Conservation (phyloP, 805 yeast genomes). For the Teunomyces gatunensis region DNA sequence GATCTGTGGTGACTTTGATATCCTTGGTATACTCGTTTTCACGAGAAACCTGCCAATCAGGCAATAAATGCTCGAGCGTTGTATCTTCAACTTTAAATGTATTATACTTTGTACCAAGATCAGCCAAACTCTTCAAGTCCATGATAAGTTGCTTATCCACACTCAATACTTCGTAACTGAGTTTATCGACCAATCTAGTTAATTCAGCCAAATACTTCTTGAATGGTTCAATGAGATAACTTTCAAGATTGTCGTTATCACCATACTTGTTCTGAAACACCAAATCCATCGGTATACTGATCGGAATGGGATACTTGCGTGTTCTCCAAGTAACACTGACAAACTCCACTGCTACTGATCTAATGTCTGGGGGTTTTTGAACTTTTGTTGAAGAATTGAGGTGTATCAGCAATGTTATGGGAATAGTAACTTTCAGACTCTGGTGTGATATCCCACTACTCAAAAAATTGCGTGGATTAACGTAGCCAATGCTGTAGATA, state of each 20-base stretch:
- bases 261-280: slow-evolving; percentile 21
- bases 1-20: slow-evolving; percentile 9
- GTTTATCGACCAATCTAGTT: slow-evolving; percentile 11
- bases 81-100: slow-evolving; percentile 15
- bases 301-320: slow-evolving; percentile 34
- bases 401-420: slow-evolving; percentile 7
- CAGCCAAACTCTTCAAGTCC: slow-evolving; percentile 27
- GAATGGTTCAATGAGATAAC: slow-evolving; percentile 20
- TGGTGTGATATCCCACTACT: neutral
- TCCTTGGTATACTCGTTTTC: slow-evolving; percentile 2
- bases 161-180: slow-evolving; percentile 18
- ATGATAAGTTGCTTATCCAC: slow-evolving; percentile 18
- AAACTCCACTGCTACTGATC: slow-evolving; percentile 23
- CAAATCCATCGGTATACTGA: slow-evolving; percentile 35
- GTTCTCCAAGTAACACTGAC: slow-evolving; percentile 32
- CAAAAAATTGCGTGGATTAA: neutral
- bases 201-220: slow-evolving; percentile 17
- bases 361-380: slow-evolving; percentile 23
- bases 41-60: neutral
- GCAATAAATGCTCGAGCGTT: neutral
- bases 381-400: slow-evolving; percentile 9
- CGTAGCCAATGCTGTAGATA: slow-evolving; percentile 7
- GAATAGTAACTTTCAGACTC: neutral
- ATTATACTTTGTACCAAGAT: slow-evolving; percentile 20
- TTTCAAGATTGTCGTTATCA: slow-evolving; percentile 19